These are phyloP conservation scores for Clitocybe nebularis DNA, from an alignment of 1,284 basidiomycete genomes.

Conservation along the genomic window DNA sequence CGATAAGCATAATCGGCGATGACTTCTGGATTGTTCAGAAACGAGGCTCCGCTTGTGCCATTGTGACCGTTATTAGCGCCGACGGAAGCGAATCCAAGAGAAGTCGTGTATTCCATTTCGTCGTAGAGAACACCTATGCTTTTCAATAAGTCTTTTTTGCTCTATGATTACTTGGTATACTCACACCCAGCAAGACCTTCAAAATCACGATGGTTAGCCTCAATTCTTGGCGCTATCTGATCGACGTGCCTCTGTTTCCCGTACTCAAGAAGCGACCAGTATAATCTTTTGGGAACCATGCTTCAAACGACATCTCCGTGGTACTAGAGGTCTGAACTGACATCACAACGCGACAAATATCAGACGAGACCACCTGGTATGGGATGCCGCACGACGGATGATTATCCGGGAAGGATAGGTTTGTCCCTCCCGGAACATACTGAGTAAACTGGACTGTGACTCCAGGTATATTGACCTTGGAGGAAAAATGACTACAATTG, in stretches of 20 bases:
- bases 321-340: background rate
- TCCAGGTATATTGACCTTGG: background rate
- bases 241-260: background rate
- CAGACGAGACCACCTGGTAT: background rate
- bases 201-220: too few relatives aligned
- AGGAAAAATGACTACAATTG: too few relatives aligned
- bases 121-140: slow-evolving; percentile 8
- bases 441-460: background rate
- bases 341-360: background rate
- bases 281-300: background rate
- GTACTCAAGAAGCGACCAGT: background rate
- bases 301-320: background rate
- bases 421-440: background rate
- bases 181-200: background rate
- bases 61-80: slow-evolving; percentile 11
- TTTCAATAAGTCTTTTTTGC: too few relatives aligned
- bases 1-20: slow-evolving; percentile 15
- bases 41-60: background rate
- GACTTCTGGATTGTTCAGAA: slow-evolving; percentile 9
- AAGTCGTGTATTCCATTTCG: slow-evolving; percentile 8
- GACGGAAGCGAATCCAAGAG: slow-evolving; percentile 8
- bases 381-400: background rate
- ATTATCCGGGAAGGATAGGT: background rate
- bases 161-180: too few relatives aligned
- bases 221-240: too few relatives aligned